Conservation (phyloP, 2,329 filamentous ascomycete genomes). For the Epichloe gansuensis region DNA sequence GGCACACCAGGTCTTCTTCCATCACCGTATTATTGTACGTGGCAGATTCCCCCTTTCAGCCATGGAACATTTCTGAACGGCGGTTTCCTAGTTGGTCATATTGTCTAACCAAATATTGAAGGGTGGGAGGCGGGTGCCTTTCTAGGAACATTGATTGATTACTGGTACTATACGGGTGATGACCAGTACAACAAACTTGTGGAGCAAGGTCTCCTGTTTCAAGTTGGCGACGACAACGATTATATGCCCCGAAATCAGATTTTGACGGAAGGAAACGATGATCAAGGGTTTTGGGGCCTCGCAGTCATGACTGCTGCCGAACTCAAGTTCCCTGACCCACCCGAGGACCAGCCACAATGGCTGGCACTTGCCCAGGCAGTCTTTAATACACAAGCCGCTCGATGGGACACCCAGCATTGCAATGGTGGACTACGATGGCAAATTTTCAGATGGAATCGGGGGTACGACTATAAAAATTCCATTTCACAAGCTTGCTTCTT, state of each 20-base stretch:
- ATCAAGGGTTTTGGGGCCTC: conserved; percentile 64
- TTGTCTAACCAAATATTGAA: conserved; percentile 13
- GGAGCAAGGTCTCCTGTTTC: conserved; percentile 56
- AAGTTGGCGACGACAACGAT: conserved; percentile 58
- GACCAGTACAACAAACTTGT: conserved; percentile 55
- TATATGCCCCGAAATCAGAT: conserved; percentile 70
- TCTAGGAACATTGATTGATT: conserved; percentile 60
- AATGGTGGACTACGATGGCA: conserved; percentile 74
- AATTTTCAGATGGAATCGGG: conserved; percentile 70
- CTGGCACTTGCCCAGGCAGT: conserved; percentile 63
- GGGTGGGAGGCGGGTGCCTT: conserved; percentile 67
- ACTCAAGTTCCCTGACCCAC: conserved; percentile 50
- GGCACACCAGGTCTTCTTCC: conserved; percentile 38
- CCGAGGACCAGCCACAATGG: conserved; percentile 46
- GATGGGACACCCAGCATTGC: conserved; percentile 59
- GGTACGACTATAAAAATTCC: conserved; percentile 65
- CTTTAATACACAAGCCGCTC: conserved; percentile 63
- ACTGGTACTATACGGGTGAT: conserved; percentile 75
- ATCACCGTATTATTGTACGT: conserved; percentile 41
- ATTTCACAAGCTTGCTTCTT: conserved; percentile 53
- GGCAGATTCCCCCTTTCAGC: not conserved
- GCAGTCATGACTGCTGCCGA: conserved; percentile 60
- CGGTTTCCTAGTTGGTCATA: not conserved
- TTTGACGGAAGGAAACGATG: conserved; percentile 57
- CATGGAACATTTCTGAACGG: not conserved